phyloP scores from a whole-genome alignment of 1,139 yeast genomes.

The Debaryomyces coudertii region DNA sequence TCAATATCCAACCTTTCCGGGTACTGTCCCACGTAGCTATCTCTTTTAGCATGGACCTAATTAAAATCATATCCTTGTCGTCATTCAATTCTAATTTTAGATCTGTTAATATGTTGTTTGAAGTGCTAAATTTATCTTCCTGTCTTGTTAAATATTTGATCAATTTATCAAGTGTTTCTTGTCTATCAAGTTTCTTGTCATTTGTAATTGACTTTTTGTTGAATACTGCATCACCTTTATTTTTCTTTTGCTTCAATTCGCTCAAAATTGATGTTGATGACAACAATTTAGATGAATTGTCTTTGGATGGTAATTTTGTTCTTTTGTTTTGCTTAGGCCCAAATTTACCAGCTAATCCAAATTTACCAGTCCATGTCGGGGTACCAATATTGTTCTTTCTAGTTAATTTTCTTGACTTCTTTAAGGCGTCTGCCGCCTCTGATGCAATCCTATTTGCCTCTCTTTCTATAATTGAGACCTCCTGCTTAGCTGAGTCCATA shows the following conservation, averaged over 20 bases:
- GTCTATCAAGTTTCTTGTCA: conserved; percentile 21
- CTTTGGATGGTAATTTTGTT: conserved; percentile 15
- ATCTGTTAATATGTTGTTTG: conserved; percentile 59
- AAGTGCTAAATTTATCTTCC: conserved; percentile 50
- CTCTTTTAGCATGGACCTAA: conserved; percentile 69
- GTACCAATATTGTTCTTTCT: conserved; percentile 71
- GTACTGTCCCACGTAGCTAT: conserved; percentile 69
- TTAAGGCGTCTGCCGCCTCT: conserved; percentile 74
- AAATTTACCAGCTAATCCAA: conserved; percentile 77
- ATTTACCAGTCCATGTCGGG: conserved; percentile 96
- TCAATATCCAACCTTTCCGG: conserved; percentile 65
- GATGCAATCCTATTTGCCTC: conserved; percentile 81
- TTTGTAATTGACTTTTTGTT: conserved; percentile 19
- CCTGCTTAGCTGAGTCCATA: conserved; percentile 55
- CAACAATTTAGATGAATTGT: conserved; percentile 12
- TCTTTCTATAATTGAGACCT: conserved; percentile 59
- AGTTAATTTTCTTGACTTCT: conserved; percentile 66
- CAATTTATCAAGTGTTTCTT: conserved; percentile 39
- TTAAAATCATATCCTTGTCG: conserved; percentile 60
- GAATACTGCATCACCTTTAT: conserved; percentile 23
- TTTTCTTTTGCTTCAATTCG: conserved; percentile 26
- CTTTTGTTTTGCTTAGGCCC: conserved; percentile 24
- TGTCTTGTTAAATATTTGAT: conserved; percentile 35
- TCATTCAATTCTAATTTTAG: conserved; percentile 51
- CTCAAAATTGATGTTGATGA: conserved; percentile 37